Percentiles rank a stretch among this genome's conserved stretches.
Evolutionary conservation across 352 stramenopile genomes (phyloP).

Genomic region (Stramenopiles sp.): DNA sequence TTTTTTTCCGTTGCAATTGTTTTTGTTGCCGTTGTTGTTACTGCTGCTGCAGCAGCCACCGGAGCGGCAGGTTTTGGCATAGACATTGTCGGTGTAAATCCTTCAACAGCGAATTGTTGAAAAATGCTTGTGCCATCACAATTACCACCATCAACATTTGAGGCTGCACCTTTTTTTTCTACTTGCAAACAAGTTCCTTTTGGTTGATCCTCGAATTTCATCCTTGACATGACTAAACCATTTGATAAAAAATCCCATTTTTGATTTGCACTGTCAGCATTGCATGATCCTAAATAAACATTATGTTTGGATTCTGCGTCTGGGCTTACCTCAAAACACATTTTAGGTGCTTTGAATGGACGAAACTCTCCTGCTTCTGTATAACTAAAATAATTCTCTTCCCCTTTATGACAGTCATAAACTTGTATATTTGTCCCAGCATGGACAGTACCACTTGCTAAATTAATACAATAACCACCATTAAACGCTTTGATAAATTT

Average conservation of each 20-base stretch:
- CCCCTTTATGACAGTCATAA: not conserved
- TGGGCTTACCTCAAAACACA: not conserved
- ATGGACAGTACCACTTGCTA: not conserved
- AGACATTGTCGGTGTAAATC: not conserved
- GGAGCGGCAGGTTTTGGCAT: not conserved
- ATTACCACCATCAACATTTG: not conserved
- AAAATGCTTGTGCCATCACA: not conserved
- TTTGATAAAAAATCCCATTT: not conserved
- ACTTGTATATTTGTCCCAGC: not conserved
- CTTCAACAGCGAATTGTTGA: not conserved
- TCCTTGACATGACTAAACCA: not conserved
- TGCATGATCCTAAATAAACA: not conserved
- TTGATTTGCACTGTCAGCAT: not conserved
- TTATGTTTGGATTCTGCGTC: not conserved
- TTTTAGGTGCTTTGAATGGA: not conserved
- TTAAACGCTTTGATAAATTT: not conserved
- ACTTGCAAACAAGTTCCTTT: not conserved
- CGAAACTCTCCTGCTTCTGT: not conserved
- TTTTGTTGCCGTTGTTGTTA: not conserved
- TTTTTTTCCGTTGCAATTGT: not conserved
- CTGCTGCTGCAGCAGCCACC: not conserved
- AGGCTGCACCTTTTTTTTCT: not conserved
- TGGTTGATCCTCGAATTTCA: not conserved
- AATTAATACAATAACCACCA: not conserved
- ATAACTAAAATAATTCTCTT: not conserved